These are phyloP conservation scores for Chlamydomonas sp. DNA, from an alignment of 139 green algal genomes.

Conservation along the genomic window DNA sequence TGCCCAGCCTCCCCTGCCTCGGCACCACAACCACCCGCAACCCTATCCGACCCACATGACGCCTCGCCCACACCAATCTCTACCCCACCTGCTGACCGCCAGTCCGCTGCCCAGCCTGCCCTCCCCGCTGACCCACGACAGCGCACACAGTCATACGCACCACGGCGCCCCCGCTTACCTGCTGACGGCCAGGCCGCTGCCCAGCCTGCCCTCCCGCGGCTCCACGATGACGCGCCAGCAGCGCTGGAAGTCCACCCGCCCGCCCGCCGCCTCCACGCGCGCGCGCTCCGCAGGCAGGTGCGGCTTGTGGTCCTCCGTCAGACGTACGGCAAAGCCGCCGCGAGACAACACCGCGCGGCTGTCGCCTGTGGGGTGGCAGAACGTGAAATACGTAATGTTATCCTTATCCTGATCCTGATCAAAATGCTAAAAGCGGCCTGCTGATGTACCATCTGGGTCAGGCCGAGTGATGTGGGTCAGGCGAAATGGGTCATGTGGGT, in stretches of 20 bases:
- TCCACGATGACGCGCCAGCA: slow-evolving; percentile 86
- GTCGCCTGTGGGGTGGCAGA: slow-evolving; percentile 56
- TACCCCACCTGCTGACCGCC: no score
- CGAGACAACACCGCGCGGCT: slow-evolving; percentile 71
- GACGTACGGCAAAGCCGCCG: slow-evolving; percentile 48
- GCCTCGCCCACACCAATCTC: no score
- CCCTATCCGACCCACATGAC: no score
- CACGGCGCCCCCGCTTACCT: slow-evolving; percentile 42
- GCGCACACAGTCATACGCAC: background rate
- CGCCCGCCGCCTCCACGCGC: slow-evolving; percentile 62
- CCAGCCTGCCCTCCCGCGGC: slow-evolving; percentile 59
- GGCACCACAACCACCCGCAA: no score
- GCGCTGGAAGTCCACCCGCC: slow-evolving; percentile 71
- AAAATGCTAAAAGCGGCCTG: no score
- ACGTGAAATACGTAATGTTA: background rate
- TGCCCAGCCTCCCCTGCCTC: no score
- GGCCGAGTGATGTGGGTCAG: no score
- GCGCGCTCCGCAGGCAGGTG: slow-evolving; percentile 56
- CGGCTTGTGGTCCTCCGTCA: slow-evolving; percentile 86
- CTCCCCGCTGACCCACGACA: background rate
- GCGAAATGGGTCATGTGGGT: no score
- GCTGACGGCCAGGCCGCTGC: slow-evolving; percentile 75
- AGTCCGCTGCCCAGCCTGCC: background rate
- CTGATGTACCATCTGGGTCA: no score
- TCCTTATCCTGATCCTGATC: background rate